Evolutionary conservation across 2,329 filamentous ascomycete species (phyloP), one percentile per base, ranked within the genome.

Genomic region (Aspergillus melleus): DNA sequence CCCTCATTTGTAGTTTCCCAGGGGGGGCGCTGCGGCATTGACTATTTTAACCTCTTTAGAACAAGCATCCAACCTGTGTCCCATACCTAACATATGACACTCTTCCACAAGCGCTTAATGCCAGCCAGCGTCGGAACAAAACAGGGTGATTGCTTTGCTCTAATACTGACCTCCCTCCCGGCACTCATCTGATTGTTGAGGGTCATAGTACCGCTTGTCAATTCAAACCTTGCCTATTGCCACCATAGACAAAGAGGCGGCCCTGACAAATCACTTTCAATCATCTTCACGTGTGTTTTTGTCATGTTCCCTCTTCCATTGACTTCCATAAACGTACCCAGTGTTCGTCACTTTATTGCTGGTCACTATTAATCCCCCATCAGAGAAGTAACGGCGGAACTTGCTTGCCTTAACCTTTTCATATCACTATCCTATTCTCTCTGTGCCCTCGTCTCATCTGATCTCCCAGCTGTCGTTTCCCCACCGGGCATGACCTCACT

Each of bases 211-310:
- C 36, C 14, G 16, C 36, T 8, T 42, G 14, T 8, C 36, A 42
- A n/a, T 56, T 58, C 54, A 63, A 57, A 63, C 56, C 62, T 64
- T 47, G 58, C 58, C 64, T 63, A 59, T 68, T 62, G 66, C 66
- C 66, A 68, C 66, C 55, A 54, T 49, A 64, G 57, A 68, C 62
- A 65, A 67, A 64, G 65, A 62, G 56, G 61, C 58, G 51, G 55
- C 61, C 61, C 64, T 68, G 66, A 68, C 66, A 68, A 68, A 68
- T 68, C 66, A 66, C 58, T 56, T 63, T 62, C 66, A 67, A 68
- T 68, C 66, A 65, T 58, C 57, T 64, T 64, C 66, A 68, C 66
- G 64, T 67, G 65, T 64, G 58, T 59, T 59, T 61, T 61, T 60
- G 61, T 59, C 55, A 59, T 58, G 57, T 51, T 52, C 53, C 50